These are phyloP conservation scores for Suhomyces panamericanus DNA, from an alignment of 1,139 yeast species.

Conservation along the genomic window DNA sequence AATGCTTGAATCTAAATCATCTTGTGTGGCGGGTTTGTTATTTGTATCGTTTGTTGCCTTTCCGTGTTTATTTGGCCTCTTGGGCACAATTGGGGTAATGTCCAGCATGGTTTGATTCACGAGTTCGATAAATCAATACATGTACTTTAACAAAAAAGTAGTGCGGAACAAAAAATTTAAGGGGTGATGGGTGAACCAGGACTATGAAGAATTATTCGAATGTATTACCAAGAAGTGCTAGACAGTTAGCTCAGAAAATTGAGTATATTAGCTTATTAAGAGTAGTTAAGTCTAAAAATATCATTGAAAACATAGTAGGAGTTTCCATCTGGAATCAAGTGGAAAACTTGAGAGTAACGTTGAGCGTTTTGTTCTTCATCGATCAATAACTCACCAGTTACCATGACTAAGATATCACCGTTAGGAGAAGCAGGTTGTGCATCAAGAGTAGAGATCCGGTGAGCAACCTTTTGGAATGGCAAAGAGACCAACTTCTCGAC, in stretches of 20 bases:
- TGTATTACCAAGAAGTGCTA: neutral
- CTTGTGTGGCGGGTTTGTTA: neutral
- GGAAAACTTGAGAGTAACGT: slow-evolving; percentile 96
- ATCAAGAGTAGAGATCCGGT: slow-evolving; percentile 90
- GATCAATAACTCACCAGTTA: slow-evolving; percentile 89
- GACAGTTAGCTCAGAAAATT: neutral
- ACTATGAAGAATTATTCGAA: neutral
- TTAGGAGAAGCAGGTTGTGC: slow-evolving; percentile 96
- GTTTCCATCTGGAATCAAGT: slow-evolving; percentile 87
- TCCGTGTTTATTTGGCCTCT: neutral
- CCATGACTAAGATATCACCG: slow-evolving; percentile 96
- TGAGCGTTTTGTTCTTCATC: slow-evolving; percentile 96
- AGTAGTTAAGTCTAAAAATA: slow-evolving; percentile 89
- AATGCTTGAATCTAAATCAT: neutral
- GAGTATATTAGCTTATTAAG: slow-evolving; percentile 22
- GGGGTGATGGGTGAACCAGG: neutral
- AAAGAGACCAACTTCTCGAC: slow-evolving; percentile 85
- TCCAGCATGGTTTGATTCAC: neutral
- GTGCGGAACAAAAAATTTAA: neutral
- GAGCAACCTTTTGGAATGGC: slow-evolving; percentile 91
- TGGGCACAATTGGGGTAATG: neutral
- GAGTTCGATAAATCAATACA: neutral
- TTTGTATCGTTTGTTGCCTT: neutral
- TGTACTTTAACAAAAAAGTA: neutral
- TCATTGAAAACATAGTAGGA: slow-evolving; percentile 95